These are phyloP conservation scores for Claviceps maximensis DNA, from an alignment of 2,329 filamentous ascomycete species.

Conservation along the genomic window DNA sequence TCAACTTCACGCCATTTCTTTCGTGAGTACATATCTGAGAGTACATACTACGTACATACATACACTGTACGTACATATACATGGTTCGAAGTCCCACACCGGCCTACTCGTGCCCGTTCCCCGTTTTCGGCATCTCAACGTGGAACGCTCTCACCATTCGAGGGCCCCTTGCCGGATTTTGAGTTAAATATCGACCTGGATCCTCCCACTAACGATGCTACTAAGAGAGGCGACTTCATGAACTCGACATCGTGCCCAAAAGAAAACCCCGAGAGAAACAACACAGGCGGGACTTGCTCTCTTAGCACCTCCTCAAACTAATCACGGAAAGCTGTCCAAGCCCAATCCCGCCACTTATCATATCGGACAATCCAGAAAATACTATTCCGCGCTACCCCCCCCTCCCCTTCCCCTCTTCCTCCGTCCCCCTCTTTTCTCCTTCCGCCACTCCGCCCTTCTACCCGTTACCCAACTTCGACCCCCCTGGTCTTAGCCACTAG, in stretches of 20 bases:
- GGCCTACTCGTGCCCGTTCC: neutral
- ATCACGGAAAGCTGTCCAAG: neutral
- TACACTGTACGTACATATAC: neutral
- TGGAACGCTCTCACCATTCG: slow-evolving; percentile 6
- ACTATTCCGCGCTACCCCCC: neutral
- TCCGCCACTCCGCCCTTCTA: neutral
- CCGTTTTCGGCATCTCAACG: slow-evolving; percentile 5
- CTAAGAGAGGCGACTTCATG: neutral
- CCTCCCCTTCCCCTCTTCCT: neutral
- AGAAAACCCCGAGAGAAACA: neutral
- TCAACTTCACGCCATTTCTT: neutral
- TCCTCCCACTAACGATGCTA: slow-evolving; percentile 4
- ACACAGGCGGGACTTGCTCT: neutral
- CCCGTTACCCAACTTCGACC: slow-evolving; percentile 4
- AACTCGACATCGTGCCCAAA: neutral
- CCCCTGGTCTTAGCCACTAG: slow-evolving; percentile 8
- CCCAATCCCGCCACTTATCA: slow-evolving; percentile 2
- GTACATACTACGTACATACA: neutral
- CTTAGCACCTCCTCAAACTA: neutral
- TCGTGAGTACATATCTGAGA: neutral
- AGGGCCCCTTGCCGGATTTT: neutral
- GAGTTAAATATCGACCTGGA: slow-evolving; percentile 9
- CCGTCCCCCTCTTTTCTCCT: neutral
- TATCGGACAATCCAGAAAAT: slow-evolving; percentile 1
- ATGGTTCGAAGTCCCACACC: slow-evolving; percentile 6